Percentiles rank a stretch among this genome's conserved stretches.
phyloP scores from a whole-genome alignment of 768 basidiomycete species.

The Symmetrospora coprosmae region DNA sequence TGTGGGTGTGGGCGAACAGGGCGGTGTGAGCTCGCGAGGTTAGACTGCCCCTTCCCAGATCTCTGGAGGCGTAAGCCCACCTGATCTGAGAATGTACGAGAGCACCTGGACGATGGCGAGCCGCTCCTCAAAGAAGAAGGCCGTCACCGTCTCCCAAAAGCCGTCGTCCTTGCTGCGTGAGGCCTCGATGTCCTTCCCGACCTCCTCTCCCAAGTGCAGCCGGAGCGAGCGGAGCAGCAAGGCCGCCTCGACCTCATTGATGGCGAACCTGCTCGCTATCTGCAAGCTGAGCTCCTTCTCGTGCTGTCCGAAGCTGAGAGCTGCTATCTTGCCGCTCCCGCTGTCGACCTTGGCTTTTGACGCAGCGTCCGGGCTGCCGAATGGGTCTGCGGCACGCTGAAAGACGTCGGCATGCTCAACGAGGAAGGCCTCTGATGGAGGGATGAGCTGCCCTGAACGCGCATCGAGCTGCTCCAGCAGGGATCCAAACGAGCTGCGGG shows the following conservation, averaged over 20 bases:
- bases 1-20: too few relatives aligned
- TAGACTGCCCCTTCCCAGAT: too few relatives aligned
- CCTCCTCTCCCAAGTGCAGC: constrained; percentile 43
- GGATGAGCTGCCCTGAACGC: background rate
- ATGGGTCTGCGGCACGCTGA: background rate
- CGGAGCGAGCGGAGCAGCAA: constrained; percentile 61
- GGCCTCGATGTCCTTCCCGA: constrained; percentile 42
- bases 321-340: background rate
- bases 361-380: background rate
- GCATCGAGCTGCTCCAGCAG: constrained; percentile 2
- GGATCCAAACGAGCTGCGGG: constrained; percentile 5
- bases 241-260: constrained; percentile 69
- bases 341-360: background rate
- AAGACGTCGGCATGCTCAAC: background rate
- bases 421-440: background rate
- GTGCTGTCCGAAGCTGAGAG: constrained; percentile 45
- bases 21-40: too few relatives aligned
- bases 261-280: constrained; percentile 56
- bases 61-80: constrained; percentile 31
- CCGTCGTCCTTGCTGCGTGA: constrained; percentile 46
- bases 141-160: constrained; percentile 52
- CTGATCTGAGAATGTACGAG: constrained; percentile 53
- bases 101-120: constrained; percentile 55
- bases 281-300: constrained; percentile 58
- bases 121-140: constrained; percentile 65